phyloP scores from a whole-genome alignment of 106 monocot species.

The Apostasia shenzhenica region DNA sequence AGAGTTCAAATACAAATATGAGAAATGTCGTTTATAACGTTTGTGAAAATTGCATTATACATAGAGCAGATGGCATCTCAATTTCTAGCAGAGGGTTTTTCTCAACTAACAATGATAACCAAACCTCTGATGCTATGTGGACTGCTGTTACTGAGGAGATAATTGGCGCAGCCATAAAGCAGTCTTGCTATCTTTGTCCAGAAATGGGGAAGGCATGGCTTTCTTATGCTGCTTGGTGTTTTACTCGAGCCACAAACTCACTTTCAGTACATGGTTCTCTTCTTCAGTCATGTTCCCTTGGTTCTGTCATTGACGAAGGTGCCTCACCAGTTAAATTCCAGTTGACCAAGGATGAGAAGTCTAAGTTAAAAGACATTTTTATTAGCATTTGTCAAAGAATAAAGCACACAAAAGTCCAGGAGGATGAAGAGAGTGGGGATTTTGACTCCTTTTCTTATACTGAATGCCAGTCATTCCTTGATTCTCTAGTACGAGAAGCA shows the following conservation, averaged over 20 bases:
- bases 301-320: slow-evolving; percentile 58
- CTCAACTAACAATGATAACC: slow-evolving; percentile 4
- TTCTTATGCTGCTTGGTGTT: slow-evolving; percentile 98
- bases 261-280: slow-evolving; percentile 21
- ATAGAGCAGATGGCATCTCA: slow-evolving; percentile 7
- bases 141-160: slow-evolving; percentile 58
- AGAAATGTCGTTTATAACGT: slow-evolving; percentile 57
- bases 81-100: slow-evolving; percentile 2
- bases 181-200: slow-evolving; percentile 61
- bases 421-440: slow-evolving; percentile 14
- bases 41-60: slow-evolving; percentile 36
- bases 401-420: slow-evolving; percentile 5
- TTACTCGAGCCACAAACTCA: slow-evolving; percentile 60
- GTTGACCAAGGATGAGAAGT: slow-evolving; percentile 66
- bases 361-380: slow-evolving; percentile 45
- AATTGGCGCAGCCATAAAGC: slow-evolving; percentile 51
- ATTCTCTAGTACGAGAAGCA: slow-evolving; percentile 49
- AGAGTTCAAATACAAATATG: slow-evolving; percentile 22
- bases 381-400: slow-evolving; percentile 26
- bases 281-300: slow-evolving; percentile 45
- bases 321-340: slow-evolving; percentile 42
- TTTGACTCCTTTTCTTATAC: neutral
- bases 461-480: slow-evolving; percentile 22
- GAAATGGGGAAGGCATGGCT: slow-evolving; percentile 84
- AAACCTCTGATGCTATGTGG: slow-evolving; percentile 22